phyloP scores from a whole-genome alignment of 257 asterid genomes.

The Phtheirospermum japonicum region DNA sequence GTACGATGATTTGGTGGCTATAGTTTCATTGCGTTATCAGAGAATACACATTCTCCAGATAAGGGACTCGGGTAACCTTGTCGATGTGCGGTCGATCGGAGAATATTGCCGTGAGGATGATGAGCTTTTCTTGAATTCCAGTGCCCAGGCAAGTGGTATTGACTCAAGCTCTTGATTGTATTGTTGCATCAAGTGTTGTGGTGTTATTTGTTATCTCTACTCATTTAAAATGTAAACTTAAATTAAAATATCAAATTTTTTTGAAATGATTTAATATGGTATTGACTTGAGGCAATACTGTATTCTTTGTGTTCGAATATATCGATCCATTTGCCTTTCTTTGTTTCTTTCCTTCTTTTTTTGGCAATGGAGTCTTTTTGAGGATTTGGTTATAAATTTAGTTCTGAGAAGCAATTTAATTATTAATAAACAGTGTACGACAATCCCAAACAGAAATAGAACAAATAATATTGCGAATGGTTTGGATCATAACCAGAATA shows the following conservation, averaged over 20 bases:
- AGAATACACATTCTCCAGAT: slow-evolving; percentile 93
- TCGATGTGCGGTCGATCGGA: slow-evolving; percentile 78
- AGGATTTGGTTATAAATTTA: slow-evolving; percentile 4
- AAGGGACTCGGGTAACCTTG: slow-evolving; percentile 90
- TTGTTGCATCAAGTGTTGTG: not conserved
- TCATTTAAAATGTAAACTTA: not conserved
- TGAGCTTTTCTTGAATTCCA: slow-evolving; percentile 85
- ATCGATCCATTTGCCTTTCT: no score
- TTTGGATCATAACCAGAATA: slow-evolving; percentile 37
- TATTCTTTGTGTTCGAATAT: no score
- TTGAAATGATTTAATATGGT: no score
- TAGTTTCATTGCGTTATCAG: slow-evolving; percentile 92
- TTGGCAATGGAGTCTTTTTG: not conserved
- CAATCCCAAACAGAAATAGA: slow-evolving; percentile 44
- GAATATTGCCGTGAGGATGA: slow-evolving; percentile 94
- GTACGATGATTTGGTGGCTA: slow-evolving; percentile 91
- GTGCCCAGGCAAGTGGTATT: slow-evolving; percentile 75
- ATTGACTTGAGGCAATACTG: no score
- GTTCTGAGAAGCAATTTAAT: slow-evolving; percentile 28
- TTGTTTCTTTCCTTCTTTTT: no score
- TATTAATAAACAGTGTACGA: slow-evolving; percentile 37
- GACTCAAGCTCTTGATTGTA: slow-evolving; percentile 30
- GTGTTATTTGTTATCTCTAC: slow-evolving; percentile 5
- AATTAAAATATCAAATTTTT: no score
- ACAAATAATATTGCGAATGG: slow-evolving; percentile 44